Percentiles rank a stretch among this genome's conserved stretches.
These are phyloP conservation scores for Takashimella koratensis DNA, from an alignment of 1,284 basidiomycete genomes.

Conservation along the genomic window DNA sequence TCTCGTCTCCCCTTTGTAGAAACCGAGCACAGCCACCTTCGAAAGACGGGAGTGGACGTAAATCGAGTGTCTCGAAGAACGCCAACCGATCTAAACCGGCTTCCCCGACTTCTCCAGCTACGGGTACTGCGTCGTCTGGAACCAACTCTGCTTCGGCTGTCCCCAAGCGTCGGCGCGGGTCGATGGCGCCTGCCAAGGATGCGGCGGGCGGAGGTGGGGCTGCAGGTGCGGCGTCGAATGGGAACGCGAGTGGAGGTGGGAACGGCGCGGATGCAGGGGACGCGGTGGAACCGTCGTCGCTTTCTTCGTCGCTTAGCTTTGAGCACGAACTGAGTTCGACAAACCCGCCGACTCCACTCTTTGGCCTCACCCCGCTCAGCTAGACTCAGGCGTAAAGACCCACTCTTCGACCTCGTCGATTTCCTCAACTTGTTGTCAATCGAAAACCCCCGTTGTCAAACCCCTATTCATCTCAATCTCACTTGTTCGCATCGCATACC, in stretches of 20 bases:
- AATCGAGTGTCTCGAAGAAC: slow-evolving; percentile 4
- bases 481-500: too few species aligned
- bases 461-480: too few species aligned
- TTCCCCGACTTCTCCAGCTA: slow-evolving; percentile 2
- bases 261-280: background rate
- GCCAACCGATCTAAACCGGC: slow-evolving; percentile 13
- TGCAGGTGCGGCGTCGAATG: background rate
- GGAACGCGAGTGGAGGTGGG: background rate
- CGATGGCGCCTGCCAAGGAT: slow-evolving; percentile 1
- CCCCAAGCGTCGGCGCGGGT: slow-evolving; percentile 18
- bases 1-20: slow-evolving; percentile 3
- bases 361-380: background rate
- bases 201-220: too few species aligned
- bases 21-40: slow-evolving; percentile 14
- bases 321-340: background rate
- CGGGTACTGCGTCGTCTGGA: background rate
- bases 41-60: slow-evolving; percentile 8
- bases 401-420: too few species aligned
- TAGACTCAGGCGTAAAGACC: too few species aligned
- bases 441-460: too few species aligned
- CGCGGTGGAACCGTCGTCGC: background rate
- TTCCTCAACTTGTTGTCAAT: too few species aligned
- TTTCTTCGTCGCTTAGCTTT: background rate
- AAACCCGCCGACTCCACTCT: background rate
- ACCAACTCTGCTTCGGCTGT: slow-evolving; percentile 7